These are phyloP conservation scores for Sphagnum tenellum DNA, from an alignment of 225 moss, liverwort and hornwort species.

Conservation along the genomic window DNA sequence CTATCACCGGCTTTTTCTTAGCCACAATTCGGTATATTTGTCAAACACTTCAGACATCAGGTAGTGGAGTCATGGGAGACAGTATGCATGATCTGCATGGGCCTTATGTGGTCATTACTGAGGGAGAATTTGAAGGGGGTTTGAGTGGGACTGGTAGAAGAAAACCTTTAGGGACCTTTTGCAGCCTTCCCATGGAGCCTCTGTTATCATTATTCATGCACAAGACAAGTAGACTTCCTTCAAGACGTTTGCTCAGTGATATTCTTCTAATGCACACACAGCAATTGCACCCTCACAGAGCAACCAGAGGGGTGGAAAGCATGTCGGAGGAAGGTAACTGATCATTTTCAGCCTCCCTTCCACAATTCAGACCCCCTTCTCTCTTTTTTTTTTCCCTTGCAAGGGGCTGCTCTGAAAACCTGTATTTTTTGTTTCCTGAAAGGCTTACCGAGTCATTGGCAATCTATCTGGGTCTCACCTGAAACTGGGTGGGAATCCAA, in stretches of 20 bases:
- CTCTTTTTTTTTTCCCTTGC: no score
- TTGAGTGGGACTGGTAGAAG: neutral
- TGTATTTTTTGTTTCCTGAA: no score
- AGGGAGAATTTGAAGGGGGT: constrained; percentile 2
- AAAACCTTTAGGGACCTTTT: neutral
- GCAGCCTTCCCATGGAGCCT: neutral
- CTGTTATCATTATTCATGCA: constrained; percentile 4
- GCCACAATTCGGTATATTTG: neutral
- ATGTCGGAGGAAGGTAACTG: no score
- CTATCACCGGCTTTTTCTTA: neutral
- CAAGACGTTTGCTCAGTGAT: constrained; percentile 14
- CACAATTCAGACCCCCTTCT: no score
- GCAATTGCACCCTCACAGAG: no score
- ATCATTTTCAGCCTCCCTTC: no score
- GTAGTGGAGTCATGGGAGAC: neutral
- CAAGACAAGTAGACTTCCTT: constrained; percentile 8
- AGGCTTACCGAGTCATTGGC: no score
- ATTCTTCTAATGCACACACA: constrained; percentile 15
- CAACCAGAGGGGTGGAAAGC: no score
- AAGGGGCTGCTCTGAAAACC: no score
- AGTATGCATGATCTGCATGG: constrained; percentile 5
- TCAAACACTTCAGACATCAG: neutral
- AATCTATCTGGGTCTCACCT: no score
- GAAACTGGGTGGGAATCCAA: no score
- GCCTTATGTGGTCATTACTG: constrained; percentile 15